Conservation (phyloP, 2,329 filamentous ascomycete species). For the Plectosphaerella cucumerina region DNA sequence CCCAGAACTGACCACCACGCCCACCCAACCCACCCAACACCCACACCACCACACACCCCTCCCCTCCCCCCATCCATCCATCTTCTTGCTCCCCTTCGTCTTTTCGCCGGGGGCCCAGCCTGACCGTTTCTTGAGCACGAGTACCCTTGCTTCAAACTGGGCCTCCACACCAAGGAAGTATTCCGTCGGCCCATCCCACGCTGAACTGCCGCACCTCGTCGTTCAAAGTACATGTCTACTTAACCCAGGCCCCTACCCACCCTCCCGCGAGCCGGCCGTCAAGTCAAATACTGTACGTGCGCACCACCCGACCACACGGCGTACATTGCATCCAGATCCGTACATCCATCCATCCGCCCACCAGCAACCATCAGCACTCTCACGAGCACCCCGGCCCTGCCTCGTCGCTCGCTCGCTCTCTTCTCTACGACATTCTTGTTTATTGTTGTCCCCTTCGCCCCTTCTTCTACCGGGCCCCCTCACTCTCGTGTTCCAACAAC, state of each 20-base stretch:
- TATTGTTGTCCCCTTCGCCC: conserved; percentile 13
- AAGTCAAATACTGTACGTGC: background rate
- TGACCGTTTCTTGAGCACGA: conserved; percentile 10
- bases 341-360: background rate
- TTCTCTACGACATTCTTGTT: conserved; percentile 13
- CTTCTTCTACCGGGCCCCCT: background rate
- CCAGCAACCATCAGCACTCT: background rate
- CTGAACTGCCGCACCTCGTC: conserved; percentile 10
- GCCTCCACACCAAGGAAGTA: conserved; percentile 10
- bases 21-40: conserved; percentile 1
- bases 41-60: background rate
- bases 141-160: conserved; percentile 7
- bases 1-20: conserved; percentile 6
- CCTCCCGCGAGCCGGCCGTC: conserved; percentile 4
- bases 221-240: conserved; percentile 9
- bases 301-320: conserved; percentile 2
- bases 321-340: background rate
- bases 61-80: conserved; percentile 1
- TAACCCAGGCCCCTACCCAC: conserved; percentile 10
- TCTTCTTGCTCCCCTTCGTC: no score
- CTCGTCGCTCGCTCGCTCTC: background rate
- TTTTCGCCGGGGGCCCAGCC: no score
- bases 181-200: conserved; percentile 7
- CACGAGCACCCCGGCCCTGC: conserved; percentile 1
- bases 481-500: background rate